Conservation (phyloP, 2,329 filamentous ascomycete species). For the Diaporthe citriasiana region DNA sequence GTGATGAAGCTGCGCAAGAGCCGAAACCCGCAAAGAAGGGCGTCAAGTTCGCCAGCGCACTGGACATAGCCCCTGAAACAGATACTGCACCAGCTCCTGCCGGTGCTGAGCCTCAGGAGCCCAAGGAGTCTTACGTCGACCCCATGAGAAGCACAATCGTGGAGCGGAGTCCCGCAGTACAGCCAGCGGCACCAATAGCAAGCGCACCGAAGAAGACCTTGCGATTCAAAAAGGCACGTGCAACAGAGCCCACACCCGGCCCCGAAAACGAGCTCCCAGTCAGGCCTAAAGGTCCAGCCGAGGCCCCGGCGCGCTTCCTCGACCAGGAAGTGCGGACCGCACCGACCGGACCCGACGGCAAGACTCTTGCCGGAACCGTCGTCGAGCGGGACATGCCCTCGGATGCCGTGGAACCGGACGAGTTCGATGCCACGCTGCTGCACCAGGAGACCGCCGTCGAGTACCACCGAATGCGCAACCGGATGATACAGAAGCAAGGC, state of each 20-base stretch:
- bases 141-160: slow-evolving; percentile 46
- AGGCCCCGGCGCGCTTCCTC: slow-evolving; percentile 58
- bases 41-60: slow-evolving; percentile 82
- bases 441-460: slow-evolving; percentile 84
- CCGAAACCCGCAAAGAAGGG: slow-evolving; percentile 65
- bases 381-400: slow-evolving; percentile 65
- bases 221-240: slow-evolving; percentile 64
- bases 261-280: slow-evolving; percentile 21
- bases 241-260: slow-evolving; percentile 43
- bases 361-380: slow-evolving; percentile 71
- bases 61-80: slow-evolving; percentile 75
- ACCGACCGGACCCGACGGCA: slow-evolving; percentile 65
- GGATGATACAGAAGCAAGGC: slow-evolving; percentile 85
- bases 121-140: slow-evolving; percentile 44
- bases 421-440: slow-evolving; percentile 80
- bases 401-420: slow-evolving; percentile 64
- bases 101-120: slow-evolving; percentile 46
- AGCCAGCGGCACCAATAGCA: slow-evolving; percentile 32
- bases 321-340: slow-evolving; percentile 52
- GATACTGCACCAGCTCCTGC: slow-evolving; percentile 47
- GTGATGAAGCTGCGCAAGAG: slow-evolving; percentile 41
- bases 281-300: slow-evolving; percentile 56
- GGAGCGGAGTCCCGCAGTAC: slow-evolving; percentile 47
- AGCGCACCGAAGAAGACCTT: slow-evolving; percentile 59
- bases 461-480: slow-evolving; percentile 86